Percentiles rank a stretch among this genome's conserved stretches.
Evolutionary conservation across 179 eudicot species (phyloP).

Genomic region (Beta macrorhiza): DNA sequence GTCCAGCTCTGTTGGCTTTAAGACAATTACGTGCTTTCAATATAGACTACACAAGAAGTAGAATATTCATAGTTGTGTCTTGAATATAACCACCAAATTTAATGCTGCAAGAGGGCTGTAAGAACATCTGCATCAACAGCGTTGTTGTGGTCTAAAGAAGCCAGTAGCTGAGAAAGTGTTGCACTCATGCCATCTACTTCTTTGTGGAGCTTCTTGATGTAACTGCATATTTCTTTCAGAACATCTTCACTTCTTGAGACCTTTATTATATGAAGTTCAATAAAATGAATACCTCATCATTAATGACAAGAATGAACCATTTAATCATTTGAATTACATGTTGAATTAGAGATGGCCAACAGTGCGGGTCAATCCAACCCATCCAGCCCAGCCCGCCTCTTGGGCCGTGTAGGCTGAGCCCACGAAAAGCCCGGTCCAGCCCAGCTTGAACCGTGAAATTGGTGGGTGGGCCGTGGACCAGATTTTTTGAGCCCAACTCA

Average conservation of each 20-base stretch:
- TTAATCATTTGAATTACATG: background rate
- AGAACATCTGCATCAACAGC: constrained; percentile 16
- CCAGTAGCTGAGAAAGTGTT: constrained; percentile 18
- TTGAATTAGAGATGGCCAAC: no score
- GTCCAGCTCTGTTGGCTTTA: background rate
- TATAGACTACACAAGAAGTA: background rate
- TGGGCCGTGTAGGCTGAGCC: no score
- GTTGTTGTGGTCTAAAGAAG: background rate
- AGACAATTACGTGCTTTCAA: background rate
- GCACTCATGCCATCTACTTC: constrained; percentile 23
- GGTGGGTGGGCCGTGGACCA: no score
- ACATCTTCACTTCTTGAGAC: constrained; percentile 5
- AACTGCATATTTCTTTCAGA: constrained; percentile 27
- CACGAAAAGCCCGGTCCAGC: no score
- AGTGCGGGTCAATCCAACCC: no score
- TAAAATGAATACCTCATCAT: background rate
- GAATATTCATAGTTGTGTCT: background rate
- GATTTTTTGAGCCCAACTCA: no score
- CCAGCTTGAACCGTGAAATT: no score
- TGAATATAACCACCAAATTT: background rate
- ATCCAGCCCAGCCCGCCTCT: no score
- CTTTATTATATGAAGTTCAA: background rate
- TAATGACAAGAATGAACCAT: background rate
- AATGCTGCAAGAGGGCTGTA: constrained; percentile 16
- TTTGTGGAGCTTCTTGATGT: constrained; percentile 23